Conservation (phyloP, 257 asterid species). For the Craterostigma plantagineum region DNA sequence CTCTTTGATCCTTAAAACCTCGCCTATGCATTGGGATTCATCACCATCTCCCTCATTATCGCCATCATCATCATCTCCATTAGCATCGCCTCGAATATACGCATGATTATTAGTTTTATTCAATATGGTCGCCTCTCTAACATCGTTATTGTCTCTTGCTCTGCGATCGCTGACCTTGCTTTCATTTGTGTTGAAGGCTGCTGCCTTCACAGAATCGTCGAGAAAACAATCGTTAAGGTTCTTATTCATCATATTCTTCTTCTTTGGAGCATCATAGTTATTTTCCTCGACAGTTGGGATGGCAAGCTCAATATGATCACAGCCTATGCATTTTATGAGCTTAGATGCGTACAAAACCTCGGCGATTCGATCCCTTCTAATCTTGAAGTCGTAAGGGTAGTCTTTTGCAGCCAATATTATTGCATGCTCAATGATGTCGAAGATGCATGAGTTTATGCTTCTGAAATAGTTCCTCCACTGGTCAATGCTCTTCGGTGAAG, state of each 20-base stretch:
- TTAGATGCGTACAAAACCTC: constrained; percentile 44
- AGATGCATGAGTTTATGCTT: constrained; percentile 14
- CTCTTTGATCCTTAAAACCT: constrained; percentile 69
- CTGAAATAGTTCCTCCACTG: constrained; percentile 37
- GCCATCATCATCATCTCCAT: constrained; percentile 21
- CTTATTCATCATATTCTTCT: constrained; percentile 15
- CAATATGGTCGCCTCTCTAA: no score
- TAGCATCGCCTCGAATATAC: constrained; percentile 1
- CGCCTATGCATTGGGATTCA: constrained; percentile 35
- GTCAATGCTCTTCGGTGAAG: constrained; percentile 28
- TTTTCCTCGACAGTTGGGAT: constrained; percentile 23
- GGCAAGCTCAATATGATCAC: constrained; percentile 45
- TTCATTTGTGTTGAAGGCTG: no score
- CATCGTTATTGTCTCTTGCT: constrained; percentile 19
- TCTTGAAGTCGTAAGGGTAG: constrained; percentile 25
- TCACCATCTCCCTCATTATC: constrained; percentile 70
- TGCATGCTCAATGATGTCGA: constrained; percentile 24
- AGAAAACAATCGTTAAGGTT: no score
- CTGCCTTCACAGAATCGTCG: no score
- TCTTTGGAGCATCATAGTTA: constrained; percentile 7
- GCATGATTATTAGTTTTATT: constrained; percentile 12
- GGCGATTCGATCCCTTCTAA: constrained; percentile 30
- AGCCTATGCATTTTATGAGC: constrained; percentile 50
- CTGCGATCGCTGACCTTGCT: no score
- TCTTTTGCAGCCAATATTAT: constrained; percentile 32